Evolutionary conservation across 139 green algal species (phyloP), one percentile per base, ranked within the genome.

Genomic region (Spirogloea muscicola): DNA sequence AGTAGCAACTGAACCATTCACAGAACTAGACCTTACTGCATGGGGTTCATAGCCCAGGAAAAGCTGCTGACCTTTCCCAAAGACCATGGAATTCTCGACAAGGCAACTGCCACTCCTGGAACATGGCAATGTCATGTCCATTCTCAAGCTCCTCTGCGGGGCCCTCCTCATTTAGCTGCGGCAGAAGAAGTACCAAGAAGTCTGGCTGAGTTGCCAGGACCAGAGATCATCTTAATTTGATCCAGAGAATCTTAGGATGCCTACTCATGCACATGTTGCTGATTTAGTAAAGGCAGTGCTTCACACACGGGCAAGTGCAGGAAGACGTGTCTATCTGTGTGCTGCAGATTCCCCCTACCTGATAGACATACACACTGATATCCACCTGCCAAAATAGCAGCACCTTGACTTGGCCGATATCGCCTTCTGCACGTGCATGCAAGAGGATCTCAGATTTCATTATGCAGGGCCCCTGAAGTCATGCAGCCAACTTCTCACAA

Each of bases 31-130:
- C n/a, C n/a, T n/a, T n/a, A n/a, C n/a, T n/a, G n/a, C n/a, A n/a
- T n/a, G n/a, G n/a, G n/a, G n/a, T n/a, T n/a, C n/a, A n/a, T n/a
- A n/a, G n/a, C n/a, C n/a, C n/a, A n/a, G n/a, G n/a, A n/a, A n/a
- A n/a, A n/a, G n/a, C n/a, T n/a, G n/a, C 37, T 68, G 10, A 68
- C 59, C 59, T 77, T 38, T 93, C 88, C 92, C 92, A 96, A 16
- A 87, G 49, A 10, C 88, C 88, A 29, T 91, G 48, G 63, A 93
- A 88, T 16, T 91, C 81, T 4, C 76, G 69, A 13, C 21, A 63
- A 18, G 91, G 91, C 74, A 96, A 82, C 59, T 82, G 16, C 86
- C 87, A 95, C 72, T 96, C 89, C 1, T 79, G 68, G 81, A 87
- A 95, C 0, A 73, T 72, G 29, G 84, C 79, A 13, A 87, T 63